These are phyloP conservation scores for Eremothecium coryli DNA, from an alignment of 1,139 yeast species.

Conservation along the genomic window DNA sequence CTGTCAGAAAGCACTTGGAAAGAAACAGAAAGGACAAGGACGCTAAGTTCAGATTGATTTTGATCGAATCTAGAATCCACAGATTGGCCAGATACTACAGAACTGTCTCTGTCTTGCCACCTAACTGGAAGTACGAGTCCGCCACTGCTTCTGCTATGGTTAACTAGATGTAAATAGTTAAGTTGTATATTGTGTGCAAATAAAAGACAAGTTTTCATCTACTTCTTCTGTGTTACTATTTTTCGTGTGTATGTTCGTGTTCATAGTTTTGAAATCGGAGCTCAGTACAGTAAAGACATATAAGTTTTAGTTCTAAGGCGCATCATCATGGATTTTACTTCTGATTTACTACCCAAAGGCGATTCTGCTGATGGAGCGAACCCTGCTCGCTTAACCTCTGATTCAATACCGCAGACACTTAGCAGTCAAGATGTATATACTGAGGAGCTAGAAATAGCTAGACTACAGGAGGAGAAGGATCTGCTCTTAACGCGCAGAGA, in stretches of 20 bases:
- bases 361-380: not conserved
- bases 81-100: slow-evolving; percentile 99
- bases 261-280: too few species aligned
- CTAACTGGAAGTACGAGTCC: slow-evolving; percentile 99
- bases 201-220: not conserved
- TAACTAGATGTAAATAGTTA: slow-evolving; percentile 46
- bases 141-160: slow-evolving; percentile 99
- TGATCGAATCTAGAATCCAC: slow-evolving; percentile 99
- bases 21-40: slow-evolving; percentile 99
- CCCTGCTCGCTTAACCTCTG: not conserved
- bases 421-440: slow-evolving; percentile 5
- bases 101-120: slow-evolving; percentile 97
- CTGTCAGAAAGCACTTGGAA: slow-evolving; percentile 99
- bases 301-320: too few species aligned
- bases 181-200: slow-evolving; percentile 3
- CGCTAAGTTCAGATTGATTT: slow-evolving; percentile 99
- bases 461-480: slow-evolving; percentile 6
- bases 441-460: slow-evolving; percentile 6
- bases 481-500: slow-evolving; percentile 4
- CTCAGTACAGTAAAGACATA: too few species aligned
- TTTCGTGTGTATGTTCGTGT: too few species aligned
- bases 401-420: not conserved
- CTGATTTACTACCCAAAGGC: too few species aligned
- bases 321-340: slow-evolving; percentile 5
- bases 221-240: too few species aligned